phyloP scores from a whole-genome alignment of 2,329 filamentous ascomycete species.

The Coniella vitis region DNA sequence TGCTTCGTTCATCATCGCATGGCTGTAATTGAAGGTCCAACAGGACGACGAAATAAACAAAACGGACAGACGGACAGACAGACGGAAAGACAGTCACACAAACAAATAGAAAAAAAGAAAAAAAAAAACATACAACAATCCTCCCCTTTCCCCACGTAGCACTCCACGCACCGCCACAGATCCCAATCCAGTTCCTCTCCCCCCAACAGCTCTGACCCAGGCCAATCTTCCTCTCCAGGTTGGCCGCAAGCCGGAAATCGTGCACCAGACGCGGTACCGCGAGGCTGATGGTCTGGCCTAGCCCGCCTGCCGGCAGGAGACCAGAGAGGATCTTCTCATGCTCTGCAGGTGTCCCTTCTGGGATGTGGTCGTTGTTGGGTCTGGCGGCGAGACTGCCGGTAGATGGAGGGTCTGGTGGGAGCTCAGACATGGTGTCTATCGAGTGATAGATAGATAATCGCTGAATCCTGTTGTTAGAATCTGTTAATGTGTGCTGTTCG shows the following conservation, averaged over 20 bases:
- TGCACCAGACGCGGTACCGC: constrained; percentile 9
- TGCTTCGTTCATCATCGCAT: too few species aligned
- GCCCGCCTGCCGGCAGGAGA: constrained; percentile 4
- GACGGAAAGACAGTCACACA: background rate
- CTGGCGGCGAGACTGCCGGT: too few species aligned
- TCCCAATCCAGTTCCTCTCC: constrained; percentile 17
- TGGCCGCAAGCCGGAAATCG: constrained; percentile 16
- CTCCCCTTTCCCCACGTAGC: constrained; percentile 16
- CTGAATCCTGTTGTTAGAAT: too few species aligned
- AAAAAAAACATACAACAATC: constrained; percentile 10
- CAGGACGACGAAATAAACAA: too few species aligned
- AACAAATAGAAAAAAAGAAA: background rate
- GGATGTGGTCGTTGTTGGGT: background rate
- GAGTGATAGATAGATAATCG: too few species aligned
- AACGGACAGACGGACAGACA: too few species aligned
- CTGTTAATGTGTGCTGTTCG: too few species aligned
- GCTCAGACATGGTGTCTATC: too few species aligned
- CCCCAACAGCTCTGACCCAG: constrained; percentile 15
- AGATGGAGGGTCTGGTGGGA: too few species aligned
- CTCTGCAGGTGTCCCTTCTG: background rate
- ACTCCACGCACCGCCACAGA: constrained; percentile 15
- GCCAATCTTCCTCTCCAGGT: constrained; percentile 13
- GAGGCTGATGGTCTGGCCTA: constrained; percentile 10
- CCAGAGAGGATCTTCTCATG: constrained; percentile 5
- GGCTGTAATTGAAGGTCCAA: too few species aligned